Percentiles rank a stretch among this genome's conserved stretches.
Evolutionary conservation across 805 yeast genomes (phyloP).

Genomic region (Lipomyces yamanashiensis): DNA sequence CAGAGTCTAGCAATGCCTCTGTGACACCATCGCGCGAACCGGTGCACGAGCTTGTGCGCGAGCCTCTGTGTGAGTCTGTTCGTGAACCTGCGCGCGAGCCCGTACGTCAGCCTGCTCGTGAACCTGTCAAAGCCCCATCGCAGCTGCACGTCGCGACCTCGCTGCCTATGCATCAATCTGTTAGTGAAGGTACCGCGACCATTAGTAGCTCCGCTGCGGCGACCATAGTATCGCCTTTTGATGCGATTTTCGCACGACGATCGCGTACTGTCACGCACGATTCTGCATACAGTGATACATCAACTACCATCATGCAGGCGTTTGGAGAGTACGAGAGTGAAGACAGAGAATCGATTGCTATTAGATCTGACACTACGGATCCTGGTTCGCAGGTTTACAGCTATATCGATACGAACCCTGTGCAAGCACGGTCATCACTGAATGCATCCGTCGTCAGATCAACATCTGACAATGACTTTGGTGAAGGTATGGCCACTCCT

Average conservation of each 20-base stretch:
- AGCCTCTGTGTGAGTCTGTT: not conserved
- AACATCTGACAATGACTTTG: not conserved
- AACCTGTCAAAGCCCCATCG: not conserved
- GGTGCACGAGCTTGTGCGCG: not conserved
- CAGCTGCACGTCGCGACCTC: not conserved
- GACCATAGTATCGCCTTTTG: conserved; percentile 7
- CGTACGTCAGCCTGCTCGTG: not conserved
- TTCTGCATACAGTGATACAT: conserved; percentile 23
- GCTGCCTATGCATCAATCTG: conserved; percentile 5
- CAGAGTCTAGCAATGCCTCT: not conserved
- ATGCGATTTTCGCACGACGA: conserved; percentile 8
- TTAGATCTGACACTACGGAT: not conserved
- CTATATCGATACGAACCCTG: not conserved
- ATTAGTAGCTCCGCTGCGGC: not conserved
- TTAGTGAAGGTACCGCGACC: conserved; percentile 2
- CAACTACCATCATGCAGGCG: conserved; percentile 33
- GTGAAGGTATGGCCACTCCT: not conserved
- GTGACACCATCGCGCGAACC: not conserved
- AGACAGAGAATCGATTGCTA: conserved; percentile 15
- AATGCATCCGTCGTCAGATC: not conserved
- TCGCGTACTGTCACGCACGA: conserved; percentile 15
- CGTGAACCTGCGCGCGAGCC: not conserved
- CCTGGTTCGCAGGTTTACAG: not conserved
- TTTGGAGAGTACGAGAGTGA: conserved; percentile 22
- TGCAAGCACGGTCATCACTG: not conserved